Evolutionary conservation across 345 rosid genomes (phyloP).

Genomic region (Geranium rotundifolium): DNA sequence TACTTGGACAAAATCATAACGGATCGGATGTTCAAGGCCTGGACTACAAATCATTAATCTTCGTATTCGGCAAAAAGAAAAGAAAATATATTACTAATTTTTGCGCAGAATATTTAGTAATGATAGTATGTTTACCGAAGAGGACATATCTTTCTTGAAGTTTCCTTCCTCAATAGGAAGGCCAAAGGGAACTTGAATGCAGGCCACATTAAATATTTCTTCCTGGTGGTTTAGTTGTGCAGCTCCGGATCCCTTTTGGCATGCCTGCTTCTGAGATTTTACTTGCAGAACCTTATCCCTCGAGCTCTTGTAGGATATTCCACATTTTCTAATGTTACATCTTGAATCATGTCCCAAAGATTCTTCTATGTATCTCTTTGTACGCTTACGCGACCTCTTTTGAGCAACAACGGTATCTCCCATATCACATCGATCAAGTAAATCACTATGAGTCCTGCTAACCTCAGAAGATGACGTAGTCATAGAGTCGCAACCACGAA

Average conservation of each 20-base stretch:
- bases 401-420: slow-evolving; percentile 4
- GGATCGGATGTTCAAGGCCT: too few species aligned
- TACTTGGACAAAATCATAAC: too few species aligned
- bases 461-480: slow-evolving; percentile 8
- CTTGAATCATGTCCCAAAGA: slow-evolving; percentile 8
- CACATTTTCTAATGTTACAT: slow-evolving; percentile 5
- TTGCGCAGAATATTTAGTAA: background rate
- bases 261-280: slow-evolving; percentile 5
- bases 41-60: background rate
- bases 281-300: slow-evolving; percentile 5
- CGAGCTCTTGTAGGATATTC: slow-evolving; percentile 4
- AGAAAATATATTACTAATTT: background rate
- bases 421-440: slow-evolving; percentile 8
- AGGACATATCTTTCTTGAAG: slow-evolving; percentile 7
- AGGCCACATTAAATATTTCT: slow-evolving; percentile 13
- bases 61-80: background rate
- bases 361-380: slow-evolving; percentile 17
- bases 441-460: slow-evolving; percentile 4
- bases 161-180: slow-evolving; percentile 12
- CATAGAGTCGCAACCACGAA: slow-evolving; percentile 5
- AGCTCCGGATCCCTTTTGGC: slow-evolving; percentile 6
- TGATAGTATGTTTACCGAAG: background rate
- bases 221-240: slow-evolving; percentile 4
- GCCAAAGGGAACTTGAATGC: slow-evolving; percentile 21
- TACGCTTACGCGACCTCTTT: slow-evolving; percentile 17